These are phyloP conservation scores for Otatea glauca DNA, from an alignment of 176 grass and related monocot species.

Conservation along the genomic window DNA sequence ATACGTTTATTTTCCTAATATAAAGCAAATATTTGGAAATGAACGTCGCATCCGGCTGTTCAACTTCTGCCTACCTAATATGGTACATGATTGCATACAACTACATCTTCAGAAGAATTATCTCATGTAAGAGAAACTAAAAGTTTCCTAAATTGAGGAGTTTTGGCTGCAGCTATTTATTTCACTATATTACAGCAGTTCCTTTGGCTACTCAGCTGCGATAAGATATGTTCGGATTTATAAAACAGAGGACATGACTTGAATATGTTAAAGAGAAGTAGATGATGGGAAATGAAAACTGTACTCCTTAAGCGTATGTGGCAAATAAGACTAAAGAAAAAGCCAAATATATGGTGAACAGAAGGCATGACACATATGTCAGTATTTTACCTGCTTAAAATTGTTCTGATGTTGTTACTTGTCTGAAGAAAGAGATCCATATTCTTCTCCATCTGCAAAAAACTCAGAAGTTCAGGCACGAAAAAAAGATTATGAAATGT, in stretches of 20 bases:
- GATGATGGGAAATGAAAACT: neutral
- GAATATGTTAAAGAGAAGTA: neutral
- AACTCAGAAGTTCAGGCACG: conserved; percentile 40
- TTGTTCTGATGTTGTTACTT: conserved; percentile 72
- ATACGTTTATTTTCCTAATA: neutral
- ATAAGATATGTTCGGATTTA: neutral
- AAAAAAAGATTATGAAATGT: conserved; percentile 23
- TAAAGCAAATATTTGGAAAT: conserved; percentile 7
- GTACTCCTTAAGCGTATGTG: neutral
- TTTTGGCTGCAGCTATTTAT: neutral
- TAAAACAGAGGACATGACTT: neutral
- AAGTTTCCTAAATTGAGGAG: neutral
- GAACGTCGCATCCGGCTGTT: neutral
- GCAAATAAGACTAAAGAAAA: neutral
- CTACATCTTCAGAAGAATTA: neutral
- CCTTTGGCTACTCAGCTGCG: neutral
- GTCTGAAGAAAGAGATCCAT: conserved; percentile 60
- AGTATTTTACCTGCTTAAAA: conserved; percentile 74
- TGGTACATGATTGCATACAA: neutral
- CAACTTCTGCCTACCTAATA: neutral
- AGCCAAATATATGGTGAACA: neutral
- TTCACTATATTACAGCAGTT: neutral
- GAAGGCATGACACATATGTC: neutral
- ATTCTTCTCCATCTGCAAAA: conserved; percentile 68
- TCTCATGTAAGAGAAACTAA: neutral